phyloP scores from a whole-genome alignment of 371 early-diverging fungal species.

The Saksenaea vasiformis region DNA sequence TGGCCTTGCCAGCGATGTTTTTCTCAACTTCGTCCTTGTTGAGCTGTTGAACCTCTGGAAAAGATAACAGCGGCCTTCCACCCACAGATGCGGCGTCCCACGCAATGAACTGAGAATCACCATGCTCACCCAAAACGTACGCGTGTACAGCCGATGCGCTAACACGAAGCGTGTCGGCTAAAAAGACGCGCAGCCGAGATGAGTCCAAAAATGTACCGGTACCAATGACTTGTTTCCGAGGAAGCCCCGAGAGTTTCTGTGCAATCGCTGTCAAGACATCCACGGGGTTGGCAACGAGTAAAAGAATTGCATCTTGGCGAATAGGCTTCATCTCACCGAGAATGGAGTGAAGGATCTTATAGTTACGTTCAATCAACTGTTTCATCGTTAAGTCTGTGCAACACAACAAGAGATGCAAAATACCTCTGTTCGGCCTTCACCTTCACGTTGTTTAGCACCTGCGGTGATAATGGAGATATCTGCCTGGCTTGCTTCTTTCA shows the following conservation, averaged over 20 bases:
- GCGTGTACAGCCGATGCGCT: constrained; percentile 77
- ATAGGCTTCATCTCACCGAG: constrained; percentile 77
- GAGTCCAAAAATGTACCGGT: constrained; percentile 87
- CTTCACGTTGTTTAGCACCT: constrained; percentile 83
- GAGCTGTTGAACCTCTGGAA: constrained; percentile 60
- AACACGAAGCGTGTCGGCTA: constrained; percentile 63
- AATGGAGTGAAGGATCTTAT: constrained; percentile 70
- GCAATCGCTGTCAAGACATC: constrained; percentile 85
- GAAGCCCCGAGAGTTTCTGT: constrained; percentile 78
- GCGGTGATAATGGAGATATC: constrained; percentile 89
- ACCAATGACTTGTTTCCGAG: constrained; percentile 79
- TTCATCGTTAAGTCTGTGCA: not conserved
- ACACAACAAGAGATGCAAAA: not conserved
- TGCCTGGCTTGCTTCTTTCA: constrained; percentile 77
- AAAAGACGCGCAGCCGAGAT: constrained; percentile 67
- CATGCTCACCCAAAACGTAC: constrained; percentile 87
- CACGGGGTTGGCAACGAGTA: constrained; percentile 83
- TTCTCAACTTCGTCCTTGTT: constrained; percentile 58
- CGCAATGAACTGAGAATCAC: constrained; percentile 82
- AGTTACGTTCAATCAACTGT: constrained; percentile 78
- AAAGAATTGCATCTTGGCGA: constrained; percentile 67
- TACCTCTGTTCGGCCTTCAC: constrained; percentile 71
- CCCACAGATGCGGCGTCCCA: constrained; percentile 80
- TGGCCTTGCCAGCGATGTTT: constrained; percentile 72
- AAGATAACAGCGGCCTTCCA: constrained; percentile 68